Evolutionary conservation across 768 basidiomycete species (phyloP).

Genomic region (Lentinus brumalis): DNA sequence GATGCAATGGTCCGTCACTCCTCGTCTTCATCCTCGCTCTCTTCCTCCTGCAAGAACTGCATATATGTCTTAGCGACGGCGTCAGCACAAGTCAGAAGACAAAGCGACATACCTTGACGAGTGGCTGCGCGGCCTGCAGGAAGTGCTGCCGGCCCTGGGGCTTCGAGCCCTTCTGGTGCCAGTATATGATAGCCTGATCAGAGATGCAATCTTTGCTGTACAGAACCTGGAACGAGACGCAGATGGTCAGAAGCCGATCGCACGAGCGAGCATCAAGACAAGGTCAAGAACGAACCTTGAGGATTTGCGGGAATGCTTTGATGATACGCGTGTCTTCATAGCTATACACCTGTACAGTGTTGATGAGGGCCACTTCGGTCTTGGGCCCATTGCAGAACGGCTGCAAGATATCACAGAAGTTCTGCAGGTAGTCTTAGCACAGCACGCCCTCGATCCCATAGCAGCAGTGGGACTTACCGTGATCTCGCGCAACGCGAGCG

Average conservation of each 20-base stretch:
- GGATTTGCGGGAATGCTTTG: conserved; percentile 91
- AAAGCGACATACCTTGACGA: conserved; percentile 73
- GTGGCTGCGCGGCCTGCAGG: conserved; percentile 80
- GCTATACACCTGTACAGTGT: conserved; percentile 92
- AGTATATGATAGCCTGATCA: conserved; percentile 96
- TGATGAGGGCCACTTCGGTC: conserved; percentile 92
- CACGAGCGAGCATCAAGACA: not conserved
- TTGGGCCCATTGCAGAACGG: conserved; percentile 88
- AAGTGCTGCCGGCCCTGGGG: conserved; percentile 95
- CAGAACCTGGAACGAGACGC: conserved; percentile 58
- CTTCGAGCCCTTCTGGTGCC: conserved; percentile 97
- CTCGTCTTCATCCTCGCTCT: conserved; percentile 76
- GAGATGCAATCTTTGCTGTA: conserved; percentile 96
- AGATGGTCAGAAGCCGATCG: not conserved
- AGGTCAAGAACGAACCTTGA: conserved; percentile 60
- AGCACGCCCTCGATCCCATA: not conserved
- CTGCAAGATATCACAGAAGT: conserved; percentile 82
- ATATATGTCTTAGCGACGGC: not conserved
- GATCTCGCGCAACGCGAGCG: conserved; percentile 85
- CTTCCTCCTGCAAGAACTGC: conserved; percentile 90
- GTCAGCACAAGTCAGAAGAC: not conserved
- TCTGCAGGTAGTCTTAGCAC: conserved; percentile 43
- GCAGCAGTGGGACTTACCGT: conserved; percentile 52
- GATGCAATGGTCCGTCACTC: conserved; percentile 29
- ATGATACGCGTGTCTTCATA: conserved; percentile 96